Base-by-base conservation (phyloP, 2,329 filamentous ascomycete species). In the Penicillium sp. region DNA sequence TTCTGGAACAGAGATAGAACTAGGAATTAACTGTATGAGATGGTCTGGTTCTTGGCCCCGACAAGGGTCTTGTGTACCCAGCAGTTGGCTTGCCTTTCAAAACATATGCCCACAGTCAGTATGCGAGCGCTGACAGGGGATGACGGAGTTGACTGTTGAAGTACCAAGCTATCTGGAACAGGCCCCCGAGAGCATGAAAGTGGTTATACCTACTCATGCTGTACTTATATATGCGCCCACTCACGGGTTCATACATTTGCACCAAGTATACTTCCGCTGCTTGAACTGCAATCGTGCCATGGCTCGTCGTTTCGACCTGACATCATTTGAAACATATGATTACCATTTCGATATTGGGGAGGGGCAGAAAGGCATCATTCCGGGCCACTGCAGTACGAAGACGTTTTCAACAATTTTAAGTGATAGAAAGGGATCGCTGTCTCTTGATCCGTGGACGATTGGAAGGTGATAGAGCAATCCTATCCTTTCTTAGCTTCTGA, bases 31-130 rank as follows among this genome's bases (percentile, higher is more conserved):
- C 35, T 13, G 18, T 24, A n/a, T 5, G n/a, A 47, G 45, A 11
- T 47, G 33, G 45, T 47, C 11, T 47, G 45, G 45, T 47, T 47
- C 25, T 38, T 47, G 6, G 29, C 26, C 9, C 45, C 45, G 18
- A 47, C 45, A n/a, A 47, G 28, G 4, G 45, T 28, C 18, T 28
- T 47, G 32, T 47, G 45, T 37, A 28, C 24, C 3, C 45, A 47
- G 25, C 45, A 47, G 24, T 11, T 47, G 35, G 24, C 18, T 5
- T 25, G 12, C 28, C 28, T 47, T 12, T 36, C 29, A 34, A 9
- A 9, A 18, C 32, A 46, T 5, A 18, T 46, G 4, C 44, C 44
- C 8, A 12, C 9, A 32, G 28, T 32, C 36, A 32, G 37, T 12
- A 35, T 36, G 24, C 25, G 45, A 47, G 28, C 18, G 3, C 32